Evolutionary conservation across 169 alveolate species (phyloP).

Genomic region (Hepatocystis sp.): DNA sequence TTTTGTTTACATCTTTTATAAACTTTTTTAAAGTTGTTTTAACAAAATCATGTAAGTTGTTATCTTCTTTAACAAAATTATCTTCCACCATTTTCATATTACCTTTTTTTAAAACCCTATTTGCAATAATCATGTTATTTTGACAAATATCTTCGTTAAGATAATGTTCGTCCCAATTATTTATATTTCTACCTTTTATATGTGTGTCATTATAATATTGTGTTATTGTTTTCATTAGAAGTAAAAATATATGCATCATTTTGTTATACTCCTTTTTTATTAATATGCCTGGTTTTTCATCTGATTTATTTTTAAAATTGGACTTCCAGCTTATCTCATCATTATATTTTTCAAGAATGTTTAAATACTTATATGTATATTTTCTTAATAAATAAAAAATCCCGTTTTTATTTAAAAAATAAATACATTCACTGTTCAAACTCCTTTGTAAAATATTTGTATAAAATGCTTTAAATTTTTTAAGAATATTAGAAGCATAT

Average conservation of each 20-base stretch:
- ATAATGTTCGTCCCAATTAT: too few relatives aligned
- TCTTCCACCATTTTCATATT: background rate
- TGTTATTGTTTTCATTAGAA: conserved; percentile 5
- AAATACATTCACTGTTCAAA: background rate
- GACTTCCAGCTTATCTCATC: too few relatives aligned
- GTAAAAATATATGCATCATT: conserved; percentile 7
- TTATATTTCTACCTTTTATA: background rate
- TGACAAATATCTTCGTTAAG: too few relatives aligned
- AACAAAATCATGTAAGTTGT: background rate
- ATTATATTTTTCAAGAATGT: background rate
- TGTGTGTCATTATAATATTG: background rate
- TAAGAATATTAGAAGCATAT: background rate
- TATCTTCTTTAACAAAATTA: background rate
- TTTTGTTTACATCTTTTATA: conserved; percentile 6
- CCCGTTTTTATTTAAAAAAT: conserved; percentile 12
- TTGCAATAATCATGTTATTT: too few relatives aligned
- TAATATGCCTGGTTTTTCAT: background rate
- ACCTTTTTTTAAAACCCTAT: background rate
- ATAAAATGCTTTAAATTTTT: conserved; percentile 8
- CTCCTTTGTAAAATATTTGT: background rate
- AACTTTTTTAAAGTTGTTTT: conserved; percentile 1
- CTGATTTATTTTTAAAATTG: too few relatives aligned
- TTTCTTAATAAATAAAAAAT: conserved; percentile 36
- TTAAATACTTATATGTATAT: conserved; percentile 24
- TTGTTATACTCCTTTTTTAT: conserved; percentile 44